Evolutionary conservation across 164 flowering plant species (phyloP), one percentile per base, ranked within the genome.

Genomic region (Magnolia officinalis): DNA sequence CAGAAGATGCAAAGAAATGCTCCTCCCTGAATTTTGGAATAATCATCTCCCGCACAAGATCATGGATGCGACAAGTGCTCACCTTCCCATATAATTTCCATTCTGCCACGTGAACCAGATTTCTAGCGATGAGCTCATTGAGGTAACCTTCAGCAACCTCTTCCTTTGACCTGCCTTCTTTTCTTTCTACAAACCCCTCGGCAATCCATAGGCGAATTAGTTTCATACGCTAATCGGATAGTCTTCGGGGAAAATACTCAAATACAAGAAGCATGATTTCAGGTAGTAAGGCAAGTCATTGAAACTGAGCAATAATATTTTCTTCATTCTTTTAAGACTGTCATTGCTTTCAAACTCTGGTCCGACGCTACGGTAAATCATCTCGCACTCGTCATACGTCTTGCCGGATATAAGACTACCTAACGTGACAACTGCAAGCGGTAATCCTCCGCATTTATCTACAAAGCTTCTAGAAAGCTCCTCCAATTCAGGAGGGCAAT

Each of bases 361-460:
- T n/a, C 50, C 72, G 8, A 81, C 29, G 68, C 71, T 73, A 24
- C 59, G 55, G 14, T 50, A 21, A n/a, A 81, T 63, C 16, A 61
- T 21, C 52, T 16, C 72, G 79, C 81, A 81, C 29, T 78, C 74
- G 0, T 3, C 16, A 65, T 58, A 58, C 2, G 51, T 21, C 23
- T 5, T 71, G 18, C 64, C 8, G 4, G 71, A 68, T 77, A 81
- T 16, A 18, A 81, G 71, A 6, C 81, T 78, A 29, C 79, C 81
- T 24, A 78, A 9, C 2, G 76, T 72, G 2, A 81, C 70, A 24
- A 81, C 52, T 10, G 83, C 81, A 20, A 81, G 77, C 0, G 83
- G 83, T 10, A 81, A 55, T 45, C 83, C 81, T 29, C 52, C 71
- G 49, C 83, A 81, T 70, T 70, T 72, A 16, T 63, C 11, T 19